Conservation (phyloP, 106 monocot genomes). For the Dioscorea alata region DNA sequence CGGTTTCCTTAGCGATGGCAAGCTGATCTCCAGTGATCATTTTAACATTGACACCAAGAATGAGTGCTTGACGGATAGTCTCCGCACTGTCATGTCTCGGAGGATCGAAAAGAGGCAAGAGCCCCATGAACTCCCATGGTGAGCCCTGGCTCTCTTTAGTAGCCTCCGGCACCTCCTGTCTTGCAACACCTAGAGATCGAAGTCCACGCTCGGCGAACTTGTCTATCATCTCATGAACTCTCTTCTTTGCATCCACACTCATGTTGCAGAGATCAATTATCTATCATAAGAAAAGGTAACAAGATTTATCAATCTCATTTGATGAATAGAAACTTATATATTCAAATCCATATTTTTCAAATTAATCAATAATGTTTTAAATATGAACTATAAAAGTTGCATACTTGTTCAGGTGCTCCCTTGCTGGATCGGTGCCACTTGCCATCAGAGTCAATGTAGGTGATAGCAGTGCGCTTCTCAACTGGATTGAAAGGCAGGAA, state of each 20-base stretch:
- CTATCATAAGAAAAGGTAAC: too few relatives aligned
- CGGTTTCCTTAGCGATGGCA: conserved; percentile 32
- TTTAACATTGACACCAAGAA: too few relatives aligned
- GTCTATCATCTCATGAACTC: conserved; percentile 23
- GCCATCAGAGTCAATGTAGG: conserved; percentile 34
- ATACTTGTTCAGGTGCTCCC: conserved; percentile 31
- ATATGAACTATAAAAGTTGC: too few relatives aligned
- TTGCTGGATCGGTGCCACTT: conserved; percentile 32
- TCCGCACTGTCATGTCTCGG: too few relatives aligned
- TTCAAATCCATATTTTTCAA: too few relatives aligned
- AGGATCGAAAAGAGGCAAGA: too few relatives aligned
- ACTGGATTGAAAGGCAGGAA: conserved; percentile 36
- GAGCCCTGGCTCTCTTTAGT: too few relatives aligned
- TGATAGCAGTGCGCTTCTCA: conserved; percentile 34
- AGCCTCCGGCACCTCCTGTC: not conserved
- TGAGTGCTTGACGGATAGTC: too few relatives aligned
- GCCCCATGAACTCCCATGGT: too few relatives aligned
- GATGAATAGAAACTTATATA: too few relatives aligned
- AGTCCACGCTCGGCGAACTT: conserved; percentile 21
- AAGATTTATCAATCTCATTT: too few relatives aligned
- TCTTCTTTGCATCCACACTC: conserved; percentile 12
- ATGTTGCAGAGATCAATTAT: conserved; percentile 26
- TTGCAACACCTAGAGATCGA: conserved; percentile 26
- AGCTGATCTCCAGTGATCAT: conserved; percentile 31
- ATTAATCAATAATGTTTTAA: too few relatives aligned